These are phyloP conservation scores for Persicaria tinctoria DNA, from an alignment of 148 eudicot genomes.

Conservation along the genomic window DNA sequence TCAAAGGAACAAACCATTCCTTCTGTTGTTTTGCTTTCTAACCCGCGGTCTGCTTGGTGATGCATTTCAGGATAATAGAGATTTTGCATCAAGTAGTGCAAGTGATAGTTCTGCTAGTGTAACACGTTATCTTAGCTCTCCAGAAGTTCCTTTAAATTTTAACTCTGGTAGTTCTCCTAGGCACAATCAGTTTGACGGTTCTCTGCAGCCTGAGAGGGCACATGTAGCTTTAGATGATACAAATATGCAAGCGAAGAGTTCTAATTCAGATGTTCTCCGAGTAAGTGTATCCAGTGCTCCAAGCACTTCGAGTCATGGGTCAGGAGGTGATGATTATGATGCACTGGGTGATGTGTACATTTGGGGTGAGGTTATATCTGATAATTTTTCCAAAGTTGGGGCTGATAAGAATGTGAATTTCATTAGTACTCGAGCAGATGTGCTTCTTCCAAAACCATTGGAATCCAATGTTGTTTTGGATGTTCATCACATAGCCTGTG, in stretches of 20 bases:
- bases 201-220: constrained; percentile 44
- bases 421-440: constrained; percentile 45
- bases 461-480: constrained; percentile 84
- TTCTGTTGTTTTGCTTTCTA: not conserved
- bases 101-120: constrained; percentile 66
- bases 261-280: constrained; percentile 69
- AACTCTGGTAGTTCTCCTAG: constrained; percentile 53
- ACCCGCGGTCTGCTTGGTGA: constrained; percentile 11
- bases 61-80: constrained; percentile 67
- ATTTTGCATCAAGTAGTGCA: constrained; percentile 62
- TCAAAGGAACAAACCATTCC: not conserved
- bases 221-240: constrained; percentile 71
- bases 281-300: constrained; percentile 97
- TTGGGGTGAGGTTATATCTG: constrained; percentile 91
- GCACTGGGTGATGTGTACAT: constrained; percentile 89
- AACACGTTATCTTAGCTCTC: constrained; percentile 55
- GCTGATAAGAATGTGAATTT: constrained; percentile 31
- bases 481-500: constrained; percentile 83
- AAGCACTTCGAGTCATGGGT: constrained; percentile 95
- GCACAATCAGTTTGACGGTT: constrained; percentile 34
- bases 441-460: constrained; percentile 72
- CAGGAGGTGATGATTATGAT: constrained; percentile 89
- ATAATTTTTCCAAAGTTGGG: constrained; percentile 41
- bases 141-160: constrained; percentile 52
- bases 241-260: constrained; percentile 79